Evolutionary conservation across 2,329 filamentous ascomycete genomes (phyloP), one percentile per base, ranked within the genome.

Genomic region (Talaromyces amestolkiae): DNA sequence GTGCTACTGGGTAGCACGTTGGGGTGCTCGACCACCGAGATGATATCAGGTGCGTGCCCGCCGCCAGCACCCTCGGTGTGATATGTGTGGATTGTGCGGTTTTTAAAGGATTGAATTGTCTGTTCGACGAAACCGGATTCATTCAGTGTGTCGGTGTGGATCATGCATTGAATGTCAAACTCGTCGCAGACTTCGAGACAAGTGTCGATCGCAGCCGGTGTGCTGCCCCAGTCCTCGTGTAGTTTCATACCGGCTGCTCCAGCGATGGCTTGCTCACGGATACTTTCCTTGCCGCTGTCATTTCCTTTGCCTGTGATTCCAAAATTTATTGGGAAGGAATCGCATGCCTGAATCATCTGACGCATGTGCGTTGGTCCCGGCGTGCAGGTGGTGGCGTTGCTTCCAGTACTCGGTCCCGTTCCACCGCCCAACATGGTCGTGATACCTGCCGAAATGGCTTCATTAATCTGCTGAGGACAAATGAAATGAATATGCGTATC

Each of bases 81-180:
- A 79, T 98, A 98, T 1, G 94, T 96, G 79, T 98, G 94, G 72
- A 98, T 96, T 1, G 92, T 91, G 67, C 94, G 89, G 73, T 87
- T 84, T 76, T 92, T 92, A 84, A 98, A 90, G 3, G 93, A 89
- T n/a, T 83, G 86, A 68, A 97, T 87, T 2, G 93, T 97, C 66
- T 91, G 90, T 76, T 97, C 94, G 60, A 98, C 94, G 73, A 97
- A 98, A n/a, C 94, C 94, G 19, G 91, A 94, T 78, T 98, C 94
- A 78, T 98, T 98, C 67, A 98, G 86, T 0, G 94, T 97, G 77
- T 98, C 94, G 0, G 93, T 97, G 77, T 97, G 94, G 72, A 98
- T 96, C 69, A 97, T 87, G 69, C 91, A 96, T 77, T 98, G 94
- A 31, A 98, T 87, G 73, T 98, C 94, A 64, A 92, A 86, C 74